phyloP scores from a whole-genome alignment of 306 rosid species.

The Cyclanthera cordifolia region DNA sequence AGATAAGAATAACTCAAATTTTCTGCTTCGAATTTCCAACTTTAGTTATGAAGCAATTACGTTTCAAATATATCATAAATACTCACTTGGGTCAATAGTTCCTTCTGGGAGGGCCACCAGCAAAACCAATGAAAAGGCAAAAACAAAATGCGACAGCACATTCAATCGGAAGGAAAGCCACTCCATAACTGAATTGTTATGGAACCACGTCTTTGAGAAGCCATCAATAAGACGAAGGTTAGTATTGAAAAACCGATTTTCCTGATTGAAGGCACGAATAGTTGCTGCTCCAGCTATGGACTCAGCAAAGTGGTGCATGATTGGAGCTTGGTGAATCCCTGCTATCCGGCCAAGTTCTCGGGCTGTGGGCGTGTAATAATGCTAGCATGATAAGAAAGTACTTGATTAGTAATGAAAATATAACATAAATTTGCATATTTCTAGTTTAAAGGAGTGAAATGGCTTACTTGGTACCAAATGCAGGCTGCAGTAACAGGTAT shows the following conservation, averaged over 20 bases:
- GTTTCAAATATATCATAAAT: neutral
- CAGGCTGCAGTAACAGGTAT: slow-evolving; percentile 9
- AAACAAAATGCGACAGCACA: slow-evolving; percentile 75
- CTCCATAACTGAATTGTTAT: slow-evolving; percentile 79
- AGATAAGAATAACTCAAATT: neutral
- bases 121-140: slow-evolving; percentile 70
- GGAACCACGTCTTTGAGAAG: slow-evolving; percentile 88
- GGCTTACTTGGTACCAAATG: slow-evolving; percentile 16
- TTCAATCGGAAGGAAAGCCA: slow-evolving; percentile 92
- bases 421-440: neutral
- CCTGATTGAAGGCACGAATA: slow-evolving; percentile 80
- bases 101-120: slow-evolving; percentile 80
- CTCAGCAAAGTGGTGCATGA: slow-evolving; percentile 86
- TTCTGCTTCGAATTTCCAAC: neutral
- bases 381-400: slow-evolving; percentile 31
- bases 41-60: neutral
- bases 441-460: neutral
- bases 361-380: slow-evolving; percentile 84
- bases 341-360: slow-evolving; percentile 85
- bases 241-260: slow-evolving; percentile 45
- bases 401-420: slow-evolving; percentile 4
- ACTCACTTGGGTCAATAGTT: slow-evolving; percentile 78
- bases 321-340: slow-evolving; percentile 72
- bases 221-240: slow-evolving; percentile 60
- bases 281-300: slow-evolving; percentile 81